Conservation (phyloP, 2,329 filamentous ascomycete genomes). For the Sporothrix phasma region DNA sequence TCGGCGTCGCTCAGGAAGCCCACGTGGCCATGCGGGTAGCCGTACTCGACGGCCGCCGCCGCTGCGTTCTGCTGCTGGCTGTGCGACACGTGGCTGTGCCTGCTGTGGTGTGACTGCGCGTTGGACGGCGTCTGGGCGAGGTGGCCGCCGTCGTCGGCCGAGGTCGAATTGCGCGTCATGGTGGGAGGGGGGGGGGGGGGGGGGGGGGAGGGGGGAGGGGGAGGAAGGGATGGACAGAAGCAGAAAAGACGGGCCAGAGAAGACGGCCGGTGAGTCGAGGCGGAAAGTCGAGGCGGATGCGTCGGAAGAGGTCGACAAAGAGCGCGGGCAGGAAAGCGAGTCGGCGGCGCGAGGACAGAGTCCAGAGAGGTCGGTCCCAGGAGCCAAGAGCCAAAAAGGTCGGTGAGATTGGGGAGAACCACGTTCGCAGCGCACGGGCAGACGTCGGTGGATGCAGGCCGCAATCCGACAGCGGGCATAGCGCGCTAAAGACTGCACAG, state of each 20-base stretch:
- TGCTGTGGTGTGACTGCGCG: conserved; percentile 7
- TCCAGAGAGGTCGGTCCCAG: too few relatives aligned
- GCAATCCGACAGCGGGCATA: too few relatives aligned
- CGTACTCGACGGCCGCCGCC: conserved; percentile 26
- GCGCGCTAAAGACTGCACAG: too few relatives aligned
- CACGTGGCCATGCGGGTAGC: conserved; percentile 68
- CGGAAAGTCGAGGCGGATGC: background rate
- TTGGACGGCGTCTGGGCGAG: conserved; percentile 11
- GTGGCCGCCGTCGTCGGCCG: conserved; percentile 7
- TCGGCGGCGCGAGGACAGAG: background rate
- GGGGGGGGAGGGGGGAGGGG: background rate
- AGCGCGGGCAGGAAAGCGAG: background rate
- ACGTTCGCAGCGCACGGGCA: too few relatives aligned
- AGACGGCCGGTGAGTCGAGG: too few relatives aligned
- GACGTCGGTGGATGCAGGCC: too few relatives aligned
- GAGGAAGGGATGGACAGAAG: background rate
- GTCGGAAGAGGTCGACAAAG: background rate
- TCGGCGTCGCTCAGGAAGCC: conserved; percentile 65
- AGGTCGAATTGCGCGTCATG: conserved; percentile 2
- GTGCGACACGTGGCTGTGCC: background rate
- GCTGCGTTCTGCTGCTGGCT: conserved; percentile 14
- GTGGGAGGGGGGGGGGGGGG: background rate
- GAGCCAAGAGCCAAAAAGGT: too few relatives aligned
- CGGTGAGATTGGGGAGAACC: too few relatives aligned
- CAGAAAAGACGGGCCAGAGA: background rate